phyloP scores from a whole-genome alignment of 257 asterid genomes.

The Plantago major region DNA sequence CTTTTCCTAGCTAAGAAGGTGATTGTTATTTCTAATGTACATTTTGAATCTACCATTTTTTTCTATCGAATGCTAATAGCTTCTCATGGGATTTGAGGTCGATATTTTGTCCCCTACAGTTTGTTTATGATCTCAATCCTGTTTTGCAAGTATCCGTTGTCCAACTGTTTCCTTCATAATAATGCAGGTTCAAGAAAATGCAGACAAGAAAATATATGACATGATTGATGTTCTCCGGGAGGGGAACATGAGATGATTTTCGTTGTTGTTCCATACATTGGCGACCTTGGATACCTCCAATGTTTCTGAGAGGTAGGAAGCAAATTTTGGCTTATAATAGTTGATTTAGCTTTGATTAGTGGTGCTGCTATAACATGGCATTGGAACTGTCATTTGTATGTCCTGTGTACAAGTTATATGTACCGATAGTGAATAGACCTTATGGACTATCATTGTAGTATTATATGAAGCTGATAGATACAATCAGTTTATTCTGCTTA shows the following conservation, averaged over 20 bases:
- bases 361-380: too few relatives aligned
- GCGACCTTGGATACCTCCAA: too few relatives aligned
- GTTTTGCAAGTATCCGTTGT: not conserved
- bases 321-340: too few relatives aligned
- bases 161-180: not conserved
- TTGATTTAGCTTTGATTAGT: too few relatives aligned
- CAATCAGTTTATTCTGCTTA: too few relatives aligned
- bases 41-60: not conserved
- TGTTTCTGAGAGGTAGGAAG: too few relatives aligned
- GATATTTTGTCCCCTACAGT: not conserved
- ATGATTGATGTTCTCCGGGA: constrained; percentile 93
- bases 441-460: too few relatives aligned
- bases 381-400: too few relatives aligned
- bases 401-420: too few relatives aligned
- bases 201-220: constrained; percentile 67
- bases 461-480: too few relatives aligned
- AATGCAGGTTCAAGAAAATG: constrained; percentile 59
- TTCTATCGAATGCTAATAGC: not conserved
- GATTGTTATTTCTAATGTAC: constrained; percentile 3
- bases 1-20: constrained; percentile 94
- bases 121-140: not conserved
- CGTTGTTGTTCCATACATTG: not conserved
- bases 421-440: too few relatives aligned
- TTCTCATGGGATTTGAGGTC: not conserved
- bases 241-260: constrained; percentile 75